These are phyloP conservation scores for Aspergillus tubingensis DNA, from an alignment of 2,329 filamentous ascomycete species.

Conservation along the genomic window DNA sequence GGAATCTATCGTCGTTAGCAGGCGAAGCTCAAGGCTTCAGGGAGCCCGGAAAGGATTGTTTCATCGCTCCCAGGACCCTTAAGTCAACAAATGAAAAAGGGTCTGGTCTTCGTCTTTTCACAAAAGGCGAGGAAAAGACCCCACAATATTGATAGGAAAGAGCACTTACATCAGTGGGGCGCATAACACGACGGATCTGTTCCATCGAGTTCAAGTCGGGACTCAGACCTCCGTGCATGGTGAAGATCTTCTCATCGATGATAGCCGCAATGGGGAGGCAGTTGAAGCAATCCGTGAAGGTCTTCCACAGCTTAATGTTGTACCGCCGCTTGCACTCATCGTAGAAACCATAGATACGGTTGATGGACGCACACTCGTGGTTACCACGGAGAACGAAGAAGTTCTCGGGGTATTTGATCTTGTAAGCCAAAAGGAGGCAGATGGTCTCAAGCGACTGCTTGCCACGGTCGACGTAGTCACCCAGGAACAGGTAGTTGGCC, in stretches of 20 bases:
- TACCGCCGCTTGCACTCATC: constrained; percentile 99
- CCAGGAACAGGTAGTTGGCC: constrained; percentile 99
- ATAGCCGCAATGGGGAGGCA: constrained; percentile 97
- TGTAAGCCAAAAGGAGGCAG: constrained; percentile 93
- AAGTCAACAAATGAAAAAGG: not conserved
- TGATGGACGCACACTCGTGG: constrained; percentile 98
- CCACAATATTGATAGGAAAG: not conserved
- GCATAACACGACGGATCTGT: constrained; percentile 98
- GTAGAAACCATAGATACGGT: constrained; percentile 99
- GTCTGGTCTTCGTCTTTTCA: not conserved
- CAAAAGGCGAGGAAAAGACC: not conserved
- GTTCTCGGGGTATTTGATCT: constrained; percentile 99
- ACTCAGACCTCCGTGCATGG: constrained; percentile 97
- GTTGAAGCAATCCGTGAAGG: constrained; percentile 99
- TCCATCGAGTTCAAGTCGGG: constrained; percentile 99
- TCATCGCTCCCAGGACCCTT: constrained; percentile 10
- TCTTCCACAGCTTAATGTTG: constrained; percentile 99
- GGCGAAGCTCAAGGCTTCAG: constrained; percentile 37
- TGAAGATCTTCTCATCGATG: constrained; percentile 99
- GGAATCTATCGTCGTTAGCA: constrained; percentile 71
- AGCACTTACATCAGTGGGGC: constrained; percentile 88
- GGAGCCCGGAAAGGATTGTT: constrained; percentile 24
- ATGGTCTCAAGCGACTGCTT: constrained; percentile 99
- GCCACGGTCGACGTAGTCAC: constrained; percentile 97
- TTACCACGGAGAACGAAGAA: constrained; percentile 99